These are phyloP conservation scores for Phytophthora fragariae DNA, from an alignment of 352 stramenopile genomes.

Conservation along the genomic window DNA sequence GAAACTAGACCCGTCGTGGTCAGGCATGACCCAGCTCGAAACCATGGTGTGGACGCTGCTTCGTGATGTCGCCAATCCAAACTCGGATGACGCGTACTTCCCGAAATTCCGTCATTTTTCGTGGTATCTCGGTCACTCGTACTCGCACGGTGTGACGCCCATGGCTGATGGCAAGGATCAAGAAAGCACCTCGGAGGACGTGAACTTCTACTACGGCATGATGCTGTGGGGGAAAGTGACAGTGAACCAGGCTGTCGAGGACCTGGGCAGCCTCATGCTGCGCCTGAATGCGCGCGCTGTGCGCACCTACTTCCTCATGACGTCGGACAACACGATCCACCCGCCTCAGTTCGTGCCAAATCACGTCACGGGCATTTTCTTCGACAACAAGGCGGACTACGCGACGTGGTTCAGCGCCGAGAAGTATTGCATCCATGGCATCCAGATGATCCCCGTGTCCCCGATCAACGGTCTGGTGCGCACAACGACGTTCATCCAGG, in stretches of 20 bases:
- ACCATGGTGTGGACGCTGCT: too few relatives aligned
- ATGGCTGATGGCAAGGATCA: slow-evolving; percentile 75
- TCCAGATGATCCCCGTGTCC: too few relatives aligned
- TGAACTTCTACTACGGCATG: slow-evolving; percentile 78
- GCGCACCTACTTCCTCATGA: slow-evolving; percentile 74
- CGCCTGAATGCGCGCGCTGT: slow-evolving; percentile 58
- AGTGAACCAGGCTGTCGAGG: too few relatives aligned
- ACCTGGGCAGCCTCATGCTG: slow-evolving; percentile 20
- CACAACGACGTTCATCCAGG: slow-evolving; percentile 62
- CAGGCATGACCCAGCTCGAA: too few relatives aligned
- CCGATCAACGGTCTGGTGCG: slow-evolving; percentile 78
- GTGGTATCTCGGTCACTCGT: slow-evolving; percentile 59
- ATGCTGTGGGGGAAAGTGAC: slow-evolving; percentile 49
- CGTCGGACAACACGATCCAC: slow-evolving; percentile 61
- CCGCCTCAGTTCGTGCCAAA: slow-evolving; percentile 59
- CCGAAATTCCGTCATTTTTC: too few relatives aligned
- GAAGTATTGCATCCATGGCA: too few relatives aligned
- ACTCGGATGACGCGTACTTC: too few relatives aligned
- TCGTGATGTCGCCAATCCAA: too few relatives aligned
- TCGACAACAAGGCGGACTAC: too few relatives aligned
- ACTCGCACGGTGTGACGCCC: slow-evolving; percentile 65
- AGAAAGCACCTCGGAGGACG: slow-evolving; percentile 67
- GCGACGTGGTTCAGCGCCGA: too few relatives aligned
- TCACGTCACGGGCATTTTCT: slow-evolving; percentile 20
- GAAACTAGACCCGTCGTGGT: slow-evolving; percentile 43